phyloP scores from a whole-genome alignment of 1,284 basidiomycete genomes.

The Omphalotus olearius region DNA sequence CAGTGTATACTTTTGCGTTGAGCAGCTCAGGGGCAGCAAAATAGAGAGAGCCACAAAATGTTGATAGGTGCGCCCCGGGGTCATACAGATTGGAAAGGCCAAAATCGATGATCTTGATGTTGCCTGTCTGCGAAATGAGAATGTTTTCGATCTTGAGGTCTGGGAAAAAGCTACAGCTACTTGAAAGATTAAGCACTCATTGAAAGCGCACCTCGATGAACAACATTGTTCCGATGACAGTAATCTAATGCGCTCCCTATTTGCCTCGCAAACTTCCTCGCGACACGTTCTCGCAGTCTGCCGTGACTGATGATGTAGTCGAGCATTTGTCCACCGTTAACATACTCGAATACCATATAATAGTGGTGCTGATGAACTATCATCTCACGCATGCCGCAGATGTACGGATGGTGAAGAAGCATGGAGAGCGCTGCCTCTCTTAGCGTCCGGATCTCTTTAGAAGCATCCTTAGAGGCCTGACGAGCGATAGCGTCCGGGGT shows the following conservation, averaged over 20 bases:
- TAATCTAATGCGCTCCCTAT: constrained; percentile 96
- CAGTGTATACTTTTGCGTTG: constrained; percentile 95
- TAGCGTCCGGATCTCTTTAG: constrained; percentile 94
- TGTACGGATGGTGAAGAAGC: constrained; percentile 96
- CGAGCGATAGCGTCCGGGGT: constrained; percentile 60
- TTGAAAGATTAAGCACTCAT: background rate
- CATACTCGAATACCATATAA: constrained; percentile 99
- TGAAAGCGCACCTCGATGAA: constrained; percentile 71
- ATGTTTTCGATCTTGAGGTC: constrained; percentile 99
- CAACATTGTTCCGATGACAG: constrained; percentile 96
- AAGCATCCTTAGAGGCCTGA: constrained; percentile 85
- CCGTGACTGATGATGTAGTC: constrained; percentile 99
- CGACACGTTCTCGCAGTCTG: constrained; percentile 90
- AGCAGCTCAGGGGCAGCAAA: constrained; percentile 97
- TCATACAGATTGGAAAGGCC: constrained; percentile 97
- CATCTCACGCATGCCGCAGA: constrained; percentile 99
- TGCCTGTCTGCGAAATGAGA: constrained; percentile 96
- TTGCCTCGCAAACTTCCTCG: constrained; percentile 95
- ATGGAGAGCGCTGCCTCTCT: constrained; percentile 93
- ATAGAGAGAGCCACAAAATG: constrained; percentile 97
- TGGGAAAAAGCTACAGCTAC: constrained; percentile 16
- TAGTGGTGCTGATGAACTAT: constrained; percentile 95
- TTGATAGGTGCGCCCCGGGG: constrained; percentile 79
- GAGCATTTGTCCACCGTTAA: constrained; percentile 98
- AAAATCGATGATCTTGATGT: constrained; percentile 99